These are phyloP conservation scores for Globisporangium paroecandrum DNA, from an alignment of 352 stramenopile genomes.

Conservation along the genomic window DNA sequence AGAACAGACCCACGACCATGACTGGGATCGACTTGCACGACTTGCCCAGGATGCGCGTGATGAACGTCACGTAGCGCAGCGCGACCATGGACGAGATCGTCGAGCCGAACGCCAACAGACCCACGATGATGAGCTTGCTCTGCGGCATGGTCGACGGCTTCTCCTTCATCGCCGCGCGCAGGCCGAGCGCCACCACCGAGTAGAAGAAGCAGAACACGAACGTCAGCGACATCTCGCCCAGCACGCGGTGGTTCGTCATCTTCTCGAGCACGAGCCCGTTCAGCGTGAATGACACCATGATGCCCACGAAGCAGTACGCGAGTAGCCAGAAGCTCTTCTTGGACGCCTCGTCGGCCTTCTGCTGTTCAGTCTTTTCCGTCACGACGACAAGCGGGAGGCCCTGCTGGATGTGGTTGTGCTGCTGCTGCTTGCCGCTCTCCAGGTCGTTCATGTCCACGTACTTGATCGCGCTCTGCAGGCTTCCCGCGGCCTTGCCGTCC, in stretches of 20 bases:
- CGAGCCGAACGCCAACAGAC: conserved; percentile 68
- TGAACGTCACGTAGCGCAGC: conserved; percentile 83
- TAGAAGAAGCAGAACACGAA: conserved; percentile 84
- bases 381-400: conserved; percentile 6
- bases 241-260: conserved; percentile 77
- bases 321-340: conserved; percentile 62
- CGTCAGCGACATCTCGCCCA: conserved; percentile 80
- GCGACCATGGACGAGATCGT: conserved; percentile 83
- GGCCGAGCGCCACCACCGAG: conserved; percentile 54
- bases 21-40: conserved; percentile 87
- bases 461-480: conserved; percentile 23
- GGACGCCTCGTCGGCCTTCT: conserved; percentile 10
- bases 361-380: conserved; percentile 6
- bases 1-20: conserved; percentile 72
- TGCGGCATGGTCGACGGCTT: conserved; percentile 71
- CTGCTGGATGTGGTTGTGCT: conserved; percentile 10
- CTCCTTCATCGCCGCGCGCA: conserved; percentile 59
- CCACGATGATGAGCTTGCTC: conserved; percentile 59
- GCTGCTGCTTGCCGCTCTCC: conserved; percentile 22
- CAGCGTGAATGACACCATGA: conserved; percentile 83
- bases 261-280: conserved; percentile 82
- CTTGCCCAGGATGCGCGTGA: conserved; percentile 83
- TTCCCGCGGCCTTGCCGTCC: conserved; percentile 27
- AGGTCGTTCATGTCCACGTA: conserved; percentile 29
- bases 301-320: conserved; percentile 73